Conservation (phyloP, 2,329 filamentous ascomycete species). For the Pseudocercospora fuligena region DNA sequence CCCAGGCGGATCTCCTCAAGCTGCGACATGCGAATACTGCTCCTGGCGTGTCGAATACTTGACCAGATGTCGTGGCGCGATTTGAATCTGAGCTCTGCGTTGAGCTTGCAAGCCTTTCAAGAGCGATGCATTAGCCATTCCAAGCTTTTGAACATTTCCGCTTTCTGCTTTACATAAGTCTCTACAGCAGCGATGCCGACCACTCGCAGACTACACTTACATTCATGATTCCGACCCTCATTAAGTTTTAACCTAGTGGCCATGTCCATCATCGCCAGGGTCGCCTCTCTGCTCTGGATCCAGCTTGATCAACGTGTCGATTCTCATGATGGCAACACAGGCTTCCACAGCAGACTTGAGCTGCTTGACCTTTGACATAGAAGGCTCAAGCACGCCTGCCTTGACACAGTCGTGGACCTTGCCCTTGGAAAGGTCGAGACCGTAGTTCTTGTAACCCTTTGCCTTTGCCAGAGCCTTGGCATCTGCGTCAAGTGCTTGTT, state of each 20-base stretch:
- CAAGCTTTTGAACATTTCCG: neutral
- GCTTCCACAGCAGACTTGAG: constrained; percentile 98
- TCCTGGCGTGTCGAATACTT: neutral
- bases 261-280: constrained; percentile 69
- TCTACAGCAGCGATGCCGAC: neutral
- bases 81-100: no score
- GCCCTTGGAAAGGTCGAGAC: constrained; percentile 84
- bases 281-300: constrained; percentile 80
- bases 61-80: no score
- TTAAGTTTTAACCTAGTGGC: constrained; percentile 33
- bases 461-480: constrained; percentile 89
- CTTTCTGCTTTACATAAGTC: constrained; percentile 7
- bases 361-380: constrained; percentile 97
- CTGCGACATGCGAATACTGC: neutral
- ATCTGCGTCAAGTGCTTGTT: constrained; percentile 58
- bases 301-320: constrained; percentile 97
- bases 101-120: no score
- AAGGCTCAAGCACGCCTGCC: constrained; percentile 92
- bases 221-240: neutral
- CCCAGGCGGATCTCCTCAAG: neutral
- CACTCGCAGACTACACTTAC: neutral
- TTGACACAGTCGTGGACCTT: constrained; percentile 94
- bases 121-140: no score
- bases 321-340: constrained; percentile 98
- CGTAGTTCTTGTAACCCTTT: constrained; percentile 99